Percentiles rank a stretch among this genome's conserved stretches.
phyloP scores from a whole-genome alignment of 108 stramenopile genomes.

The Fragilaria crotonensis region DNA sequence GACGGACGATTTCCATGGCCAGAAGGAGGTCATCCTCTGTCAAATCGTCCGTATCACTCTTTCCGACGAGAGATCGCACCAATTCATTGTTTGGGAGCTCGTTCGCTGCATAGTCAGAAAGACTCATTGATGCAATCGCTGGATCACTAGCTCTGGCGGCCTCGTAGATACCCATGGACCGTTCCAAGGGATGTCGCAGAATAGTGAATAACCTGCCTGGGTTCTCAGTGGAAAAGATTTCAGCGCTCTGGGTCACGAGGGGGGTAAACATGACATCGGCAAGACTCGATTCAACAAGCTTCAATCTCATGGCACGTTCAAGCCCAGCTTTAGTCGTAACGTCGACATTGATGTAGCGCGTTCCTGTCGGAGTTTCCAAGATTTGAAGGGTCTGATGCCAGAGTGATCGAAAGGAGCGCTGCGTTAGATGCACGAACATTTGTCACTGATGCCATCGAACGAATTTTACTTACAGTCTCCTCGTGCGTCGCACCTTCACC shows the following conservation, averaged over 20 bases:
- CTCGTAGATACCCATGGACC: slow-evolving; percentile 8
- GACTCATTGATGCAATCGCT: neutral
- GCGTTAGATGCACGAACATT: neutral
- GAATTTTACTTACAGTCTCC: neutral
- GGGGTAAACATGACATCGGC: slow-evolving; percentile 35
- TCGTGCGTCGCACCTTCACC: slow-evolving; percentile 6
- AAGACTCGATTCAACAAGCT: slow-evolving; percentile 21
- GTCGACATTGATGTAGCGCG: slow-evolving; percentile 42
- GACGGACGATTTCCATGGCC: slow-evolving; percentile 39
- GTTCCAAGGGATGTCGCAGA: slow-evolving; percentile 35
- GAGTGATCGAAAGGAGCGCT: too few relatives aligned
- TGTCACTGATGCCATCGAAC: neutral
- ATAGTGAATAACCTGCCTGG: slow-evolving; percentile 21
- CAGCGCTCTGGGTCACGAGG: slow-evolving; percentile 4
- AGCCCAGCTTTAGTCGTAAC: slow-evolving; percentile 28
- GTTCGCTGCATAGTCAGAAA: neutral
- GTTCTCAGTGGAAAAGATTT: slow-evolving; percentile 1
- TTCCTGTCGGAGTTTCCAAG: slow-evolving; percentile 1
- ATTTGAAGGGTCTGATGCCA: slow-evolving; percentile 2
- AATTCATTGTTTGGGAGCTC: slow-evolving; percentile 18
- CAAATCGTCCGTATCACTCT: slow-evolving; percentile 11
- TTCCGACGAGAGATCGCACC: slow-evolving; percentile 28
- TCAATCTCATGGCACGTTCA: slow-evolving; percentile 22
- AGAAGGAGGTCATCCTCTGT: slow-evolving; percentile 21
- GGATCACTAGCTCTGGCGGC: neutral